Conservation (phyloP, 345 rosid genomes). For the Brassica cretica region DNA sequence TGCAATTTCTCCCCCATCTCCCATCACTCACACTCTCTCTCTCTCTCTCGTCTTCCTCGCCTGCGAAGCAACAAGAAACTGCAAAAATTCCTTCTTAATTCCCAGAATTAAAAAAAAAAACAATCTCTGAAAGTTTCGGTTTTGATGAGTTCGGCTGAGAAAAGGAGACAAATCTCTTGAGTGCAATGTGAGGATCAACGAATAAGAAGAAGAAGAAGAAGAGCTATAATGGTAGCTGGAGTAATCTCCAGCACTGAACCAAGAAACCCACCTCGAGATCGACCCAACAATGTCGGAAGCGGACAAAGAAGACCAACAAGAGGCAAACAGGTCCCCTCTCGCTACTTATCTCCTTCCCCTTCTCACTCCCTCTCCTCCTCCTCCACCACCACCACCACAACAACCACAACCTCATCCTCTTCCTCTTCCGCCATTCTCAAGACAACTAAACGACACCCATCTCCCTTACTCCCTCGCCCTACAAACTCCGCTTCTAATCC, state of each 20-base stretch:
- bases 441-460: background rate
- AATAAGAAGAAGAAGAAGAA: conserved; percentile 1
- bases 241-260: background rate
- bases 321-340: background rate
- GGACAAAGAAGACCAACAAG: conserved; percentile 14
- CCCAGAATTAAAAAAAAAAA: conserved; percentile 7
- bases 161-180: conserved; percentile 13
- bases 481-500: background rate
- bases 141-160: background rate
- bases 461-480: background rate
- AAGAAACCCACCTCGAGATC: background rate
- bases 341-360: background rate
- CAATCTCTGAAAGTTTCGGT: conserved; percentile 21
- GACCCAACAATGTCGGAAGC: background rate
- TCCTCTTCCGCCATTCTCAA: background rate
- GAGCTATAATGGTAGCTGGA: conserved; percentile 15
- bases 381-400: background rate
- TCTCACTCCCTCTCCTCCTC: conserved; percentile 29
- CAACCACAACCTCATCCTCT: background rate
- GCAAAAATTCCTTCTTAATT: conserved; percentile 29
- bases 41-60: conserved; percentile 23
- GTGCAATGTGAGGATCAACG: conserved; percentile 54
- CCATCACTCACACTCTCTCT: conserved; percentile 22
- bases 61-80: conserved; percentile 24
- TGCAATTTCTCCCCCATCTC: conserved; percentile 39